These are phyloP conservation scores for Ampelocalamus luodianensis DNA, from an alignment of 176 grass and related monocot genomes.

Conservation along the genomic window DNA sequence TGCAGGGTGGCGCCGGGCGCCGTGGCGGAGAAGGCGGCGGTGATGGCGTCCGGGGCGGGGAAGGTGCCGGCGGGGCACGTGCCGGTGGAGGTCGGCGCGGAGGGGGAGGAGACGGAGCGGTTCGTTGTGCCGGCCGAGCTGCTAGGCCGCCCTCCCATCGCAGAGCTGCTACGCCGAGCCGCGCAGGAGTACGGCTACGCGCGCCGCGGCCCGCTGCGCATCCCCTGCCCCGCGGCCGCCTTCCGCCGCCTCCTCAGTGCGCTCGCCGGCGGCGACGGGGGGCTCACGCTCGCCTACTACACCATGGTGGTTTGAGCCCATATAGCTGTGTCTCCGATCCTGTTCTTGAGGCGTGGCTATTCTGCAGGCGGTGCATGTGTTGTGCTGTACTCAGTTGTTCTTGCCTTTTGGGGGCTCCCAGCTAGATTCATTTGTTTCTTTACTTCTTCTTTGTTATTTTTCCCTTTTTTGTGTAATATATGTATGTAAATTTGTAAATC, in stretches of 20 bases:
- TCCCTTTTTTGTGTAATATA: constrained; percentile 38
- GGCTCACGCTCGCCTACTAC: constrained; percentile 29
- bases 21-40: background rate
- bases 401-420: constrained; percentile 25
- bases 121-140: constrained; percentile 81
- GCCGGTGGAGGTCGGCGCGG: constrained; percentile 75
- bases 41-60: background rate
- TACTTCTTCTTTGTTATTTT: background rate
- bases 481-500: constrained; percentile 57
- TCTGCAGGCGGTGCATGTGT: constrained; percentile 13
- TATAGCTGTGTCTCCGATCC: background rate
- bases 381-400: background rate
- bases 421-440: constrained; percentile 42
- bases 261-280: constrained; percentile 23
- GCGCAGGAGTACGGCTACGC: constrained; percentile 94
- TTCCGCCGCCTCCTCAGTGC: constrained; percentile 70
- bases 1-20: constrained; percentile 49
- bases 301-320: constrained; percentile 38
- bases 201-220: constrained; percentile 72
- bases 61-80: constrained; percentile 85
- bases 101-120: constrained; percentile 81
- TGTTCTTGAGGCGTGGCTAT: constrained; percentile 17
- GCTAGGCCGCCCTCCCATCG: constrained; percentile 71
- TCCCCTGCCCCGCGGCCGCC: constrained; percentile 70
- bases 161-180: constrained; percentile 67